Percentiles rank a stretch among this genome's conserved stretches.
Conservation (phyloP, 2,329 filamentous ascomycete species). For the Calonectria pseudoturangicola region DNA sequence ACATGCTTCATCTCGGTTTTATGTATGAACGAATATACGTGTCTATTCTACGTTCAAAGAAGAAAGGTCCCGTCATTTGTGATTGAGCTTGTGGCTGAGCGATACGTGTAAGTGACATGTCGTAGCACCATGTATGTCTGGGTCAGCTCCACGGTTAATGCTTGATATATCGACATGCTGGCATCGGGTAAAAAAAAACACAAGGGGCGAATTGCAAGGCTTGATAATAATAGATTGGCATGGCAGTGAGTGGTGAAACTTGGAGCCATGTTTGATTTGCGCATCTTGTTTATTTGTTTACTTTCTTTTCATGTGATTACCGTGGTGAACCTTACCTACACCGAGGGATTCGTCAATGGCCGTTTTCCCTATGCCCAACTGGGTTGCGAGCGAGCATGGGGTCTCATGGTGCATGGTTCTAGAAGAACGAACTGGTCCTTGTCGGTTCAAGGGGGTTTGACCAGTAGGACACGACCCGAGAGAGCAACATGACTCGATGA, state of each 20-base stretch:
- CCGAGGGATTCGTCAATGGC: constrained; percentile 11
- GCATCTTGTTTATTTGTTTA: constrained; percentile 21
- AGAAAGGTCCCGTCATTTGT: constrained; percentile 27
- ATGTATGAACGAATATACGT: constrained; percentile 54
- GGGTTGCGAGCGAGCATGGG: constrained; percentile 14
- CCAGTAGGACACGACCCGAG: constrained; percentile 42
- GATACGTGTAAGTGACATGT: constrained; percentile 35
- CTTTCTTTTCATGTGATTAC: constrained; percentile 3
- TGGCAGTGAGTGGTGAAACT: not conserved
- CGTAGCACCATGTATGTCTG: not conserved
- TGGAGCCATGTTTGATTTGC: not conserved
- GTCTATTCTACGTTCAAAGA: constrained; percentile 39
- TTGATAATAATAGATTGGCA: constrained; percentile 7
- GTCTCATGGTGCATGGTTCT: constrained; percentile 42
- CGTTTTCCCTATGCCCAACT: constrained; percentile 10
- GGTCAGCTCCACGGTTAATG: not conserved
- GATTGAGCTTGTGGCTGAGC: constrained; percentile 30
- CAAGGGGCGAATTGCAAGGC: constrained; percentile 2
- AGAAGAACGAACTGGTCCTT: constrained; percentile 45
- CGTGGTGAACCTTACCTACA: constrained; percentile 3
- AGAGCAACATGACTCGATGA: constrained; percentile 32
- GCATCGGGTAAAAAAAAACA: too few species aligned
- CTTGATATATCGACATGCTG: not conserved
- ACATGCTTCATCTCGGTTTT: constrained; percentile 47
- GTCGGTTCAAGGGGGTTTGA: constrained; percentile 30